Base-by-base conservation (phyloP, 441 rosid genomes). In the Bruguiera hainesii region DNA sequence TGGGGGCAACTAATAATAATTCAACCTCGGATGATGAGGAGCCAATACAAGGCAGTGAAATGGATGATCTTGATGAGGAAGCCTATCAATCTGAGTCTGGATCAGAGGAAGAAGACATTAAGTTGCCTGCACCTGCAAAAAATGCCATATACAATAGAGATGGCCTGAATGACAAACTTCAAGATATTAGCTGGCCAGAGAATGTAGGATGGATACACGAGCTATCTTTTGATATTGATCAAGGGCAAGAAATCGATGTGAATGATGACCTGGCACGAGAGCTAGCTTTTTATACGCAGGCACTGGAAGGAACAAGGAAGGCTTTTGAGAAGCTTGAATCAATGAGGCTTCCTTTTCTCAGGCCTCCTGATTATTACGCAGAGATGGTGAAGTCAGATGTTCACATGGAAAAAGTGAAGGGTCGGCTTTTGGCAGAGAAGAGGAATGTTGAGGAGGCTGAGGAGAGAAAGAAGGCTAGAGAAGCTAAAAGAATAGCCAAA, bases 381-480 rank as follows among this genome's bases (percentile, higher is more conserved):
- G 92, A 94, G 83, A 91, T 91, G 98, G 89, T 85, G 66, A 94
- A 91, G 74, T 72, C 92, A 0, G 97, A 94, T 75, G 57, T 78
- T 10, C 96, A 94, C 69, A 91, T 89, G 96, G 87, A 71, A 84
- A 91, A 89, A 65, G 93, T 91, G 66, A 94, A 89, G 84, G 75
- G 87, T 25, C 73, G 80, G 77, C 94, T 88, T 64, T 50, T 89
- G 78, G 61, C 83, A 0, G 91, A 88, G 82, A 89, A 88, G 89
- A 91, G 68, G 68, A 81, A 76, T 74, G 88, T 84, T 3, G 88
- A 88, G 81, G 97, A 91, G 79, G 76, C 97, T 6, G 93, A 91
- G 61, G 96, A 94, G 85, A 89, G 97, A 65, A 89, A 78, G 84
- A 94, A 88, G 75, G 89, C 93, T 18, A 82, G 96, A 74, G 93